Evolutionary conservation across 495 filamentous ascomycete genomes (phyloP), one percentile per base, ranked within the genome.

Genomic region (Clavariopsis aquatica): DNA sequence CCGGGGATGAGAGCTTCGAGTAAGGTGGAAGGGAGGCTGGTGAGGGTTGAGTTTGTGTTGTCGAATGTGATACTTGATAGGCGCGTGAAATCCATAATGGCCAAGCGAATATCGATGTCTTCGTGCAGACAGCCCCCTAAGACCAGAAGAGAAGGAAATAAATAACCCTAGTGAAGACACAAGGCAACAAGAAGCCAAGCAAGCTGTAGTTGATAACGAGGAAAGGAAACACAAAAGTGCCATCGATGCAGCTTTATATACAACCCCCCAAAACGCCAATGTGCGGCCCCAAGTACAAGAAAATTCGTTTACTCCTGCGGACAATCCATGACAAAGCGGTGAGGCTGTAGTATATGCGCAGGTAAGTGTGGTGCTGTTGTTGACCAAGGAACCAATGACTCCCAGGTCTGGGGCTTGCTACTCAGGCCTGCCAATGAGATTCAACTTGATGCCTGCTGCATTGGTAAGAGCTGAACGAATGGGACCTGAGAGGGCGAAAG

Each of bases 1-100:
- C 89, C 89, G 0, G 89, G 89, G 58, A 93, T 85, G 72, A 93
- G 81, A 26, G 83, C 79, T 63, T 93, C 88, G 17, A 93, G 79
- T n/a, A 91, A 77, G n/a, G 62, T 72, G 13, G 69, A 65, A 0
- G 75, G 73, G 8, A 77, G 69, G 17, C 69, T 62, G 17, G 62
- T 62, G 28, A 70, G 52, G 13, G 56, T 66, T n/a, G 24, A 13
- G 22, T 54, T 60, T 27, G 24, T n/a, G 31, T 4, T 27, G 9
- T 66, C 64, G 38, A 66, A 28, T 23, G 31, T 59, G 19, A 65
- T 27, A 31, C n/a, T 23, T 27, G 26, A 46, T 2, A 65, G 55
- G 1, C 26, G 23, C 1, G 53, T 26, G 62, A 65, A 59, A 41
- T 65, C 62, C 62, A 65, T 65, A 20, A 17, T 65, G 28, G 47